Percentiles rank a stretch among this genome's conserved stretches.
Conservation (phyloP, 2,329 filamentous ascomycete species). For the Neofusicoccum laricinum region DNA sequence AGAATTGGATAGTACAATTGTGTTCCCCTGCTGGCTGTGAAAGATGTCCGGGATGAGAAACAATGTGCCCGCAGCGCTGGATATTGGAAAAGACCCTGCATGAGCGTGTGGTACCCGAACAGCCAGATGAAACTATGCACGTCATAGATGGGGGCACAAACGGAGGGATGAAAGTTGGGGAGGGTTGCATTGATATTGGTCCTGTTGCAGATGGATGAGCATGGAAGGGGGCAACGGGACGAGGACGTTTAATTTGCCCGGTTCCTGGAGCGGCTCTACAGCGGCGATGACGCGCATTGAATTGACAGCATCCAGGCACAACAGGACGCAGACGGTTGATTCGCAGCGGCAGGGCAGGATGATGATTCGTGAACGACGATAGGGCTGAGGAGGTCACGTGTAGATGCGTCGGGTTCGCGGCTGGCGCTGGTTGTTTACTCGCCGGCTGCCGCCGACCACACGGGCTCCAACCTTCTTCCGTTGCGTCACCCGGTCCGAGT, state of each 20-base stretch:
- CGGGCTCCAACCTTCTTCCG: not conserved
- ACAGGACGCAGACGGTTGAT: not conserved
- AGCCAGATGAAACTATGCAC: not conserved
- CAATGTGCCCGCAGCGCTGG: not conserved
- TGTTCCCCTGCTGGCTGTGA: not conserved
- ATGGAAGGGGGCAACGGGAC: not conserved
- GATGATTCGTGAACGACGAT: not conserved
- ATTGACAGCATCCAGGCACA: not conserved
- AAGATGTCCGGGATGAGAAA: not conserved
- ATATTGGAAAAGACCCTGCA: not conserved
- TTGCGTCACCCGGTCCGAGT: slow-evolving; percentile 1
- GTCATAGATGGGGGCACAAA: not conserved
- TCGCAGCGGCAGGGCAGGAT: not conserved
- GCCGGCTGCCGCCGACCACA: not conserved
- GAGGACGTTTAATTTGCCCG: not conserved
- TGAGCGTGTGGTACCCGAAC: not conserved
- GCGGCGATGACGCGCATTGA: slow-evolving; percentile 5
- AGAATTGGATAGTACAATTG: slow-evolving; percentile 3
- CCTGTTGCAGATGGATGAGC: not conserved
- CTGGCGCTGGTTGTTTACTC: slow-evolving; percentile 5
- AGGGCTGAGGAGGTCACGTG: slow-evolving; percentile 4
- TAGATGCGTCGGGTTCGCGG: not conserved
- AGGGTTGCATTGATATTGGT: not conserved
- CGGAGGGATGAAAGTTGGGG: not conserved
- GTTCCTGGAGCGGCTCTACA: not conserved